phyloP scores from a whole-genome alignment of 2,329 filamentous ascomycete genomes.

The Penicillium sp. region DNA sequence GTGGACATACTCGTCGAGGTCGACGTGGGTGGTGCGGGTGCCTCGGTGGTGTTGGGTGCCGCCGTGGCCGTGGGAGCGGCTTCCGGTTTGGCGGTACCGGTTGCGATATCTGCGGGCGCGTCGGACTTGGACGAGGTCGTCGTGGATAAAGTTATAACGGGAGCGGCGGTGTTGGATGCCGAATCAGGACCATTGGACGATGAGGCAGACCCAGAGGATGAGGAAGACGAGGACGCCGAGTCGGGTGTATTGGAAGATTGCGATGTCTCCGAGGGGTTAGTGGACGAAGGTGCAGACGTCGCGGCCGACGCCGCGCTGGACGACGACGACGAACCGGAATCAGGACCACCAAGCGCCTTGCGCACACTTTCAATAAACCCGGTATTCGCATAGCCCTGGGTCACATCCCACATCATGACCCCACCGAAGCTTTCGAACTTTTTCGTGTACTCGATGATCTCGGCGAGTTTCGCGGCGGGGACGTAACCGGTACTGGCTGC shows the following conservation, averaged over 20 bases:
- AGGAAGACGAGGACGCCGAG: conserved; percentile 24
- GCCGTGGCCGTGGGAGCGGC: neutral
- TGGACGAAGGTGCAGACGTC: conserved; percentile 21
- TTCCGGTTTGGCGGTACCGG: too few relatives aligned
- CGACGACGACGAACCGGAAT: conserved; percentile 42
- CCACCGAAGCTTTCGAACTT: conserved; percentile 58
- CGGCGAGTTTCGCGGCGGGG: conserved; percentile 41
- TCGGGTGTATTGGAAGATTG: conserved; percentile 20
- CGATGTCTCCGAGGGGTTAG: conserved; percentile 22
- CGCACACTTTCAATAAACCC: conserved; percentile 49
- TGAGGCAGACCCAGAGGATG: conserved; percentile 18
- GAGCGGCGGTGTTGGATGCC: neutral
- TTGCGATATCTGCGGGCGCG: too few relatives aligned
- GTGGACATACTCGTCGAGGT: conserved; percentile 5
- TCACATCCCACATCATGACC: conserved; percentile 65
- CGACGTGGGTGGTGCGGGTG: conserved; percentile 3
- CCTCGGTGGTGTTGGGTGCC: neutral
- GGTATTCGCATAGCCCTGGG: conserved; percentile 53
- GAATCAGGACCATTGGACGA: conserved; percentile 13
- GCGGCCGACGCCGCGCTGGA: conserved; percentile 22
- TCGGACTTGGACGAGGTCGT: neutral
- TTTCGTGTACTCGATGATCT: conserved; percentile 51
- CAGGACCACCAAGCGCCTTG: conserved; percentile 36
- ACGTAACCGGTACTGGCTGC: conserved; percentile 54
- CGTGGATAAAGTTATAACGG: neutral